These are phyloP conservation scores for Dothiorella sarmentorum DNA, from an alignment of 2,329 filamentous ascomycete genomes.

Conservation along the genomic window DNA sequence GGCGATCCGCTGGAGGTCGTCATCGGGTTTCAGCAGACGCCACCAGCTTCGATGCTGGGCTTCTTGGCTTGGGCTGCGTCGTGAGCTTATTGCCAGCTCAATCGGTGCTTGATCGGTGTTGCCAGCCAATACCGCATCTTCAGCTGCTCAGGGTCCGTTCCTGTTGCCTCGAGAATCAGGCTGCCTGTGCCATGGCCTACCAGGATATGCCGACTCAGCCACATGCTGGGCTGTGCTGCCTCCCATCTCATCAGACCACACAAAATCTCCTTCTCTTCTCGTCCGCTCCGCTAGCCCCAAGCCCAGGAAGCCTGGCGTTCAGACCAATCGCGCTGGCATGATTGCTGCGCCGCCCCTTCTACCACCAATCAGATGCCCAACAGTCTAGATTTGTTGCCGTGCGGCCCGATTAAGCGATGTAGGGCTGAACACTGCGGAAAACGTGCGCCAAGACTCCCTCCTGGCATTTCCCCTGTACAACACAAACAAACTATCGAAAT, in stretches of 20 bases:
- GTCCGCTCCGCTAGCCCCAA: neutral
- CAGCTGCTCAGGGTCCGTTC: neutral
- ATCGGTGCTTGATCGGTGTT: neutral
- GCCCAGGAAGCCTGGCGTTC: too few species aligned
- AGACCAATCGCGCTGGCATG: neutral
- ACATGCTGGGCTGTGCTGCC: slow-evolving; percentile 13
- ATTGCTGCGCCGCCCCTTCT: neutral
- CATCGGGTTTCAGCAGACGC: slow-evolving; percentile 8
- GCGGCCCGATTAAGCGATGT: slow-evolving; percentile 10
- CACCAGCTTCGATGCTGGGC: slow-evolving; percentile 4
- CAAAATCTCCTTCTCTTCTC: neutral
- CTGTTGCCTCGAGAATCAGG: too few species aligned
- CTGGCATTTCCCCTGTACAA: neutral
- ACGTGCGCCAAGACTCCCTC: slow-evolving; percentile 5
- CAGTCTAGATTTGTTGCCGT: slow-evolving; percentile 3
- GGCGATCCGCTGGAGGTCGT: slow-evolving; percentile 10
- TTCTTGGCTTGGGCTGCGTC: neutral
- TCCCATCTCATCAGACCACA: neutral
- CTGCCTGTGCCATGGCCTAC: too few species aligned
- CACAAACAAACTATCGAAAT: too few species aligned
- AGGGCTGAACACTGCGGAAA: slow-evolving; percentile 1
- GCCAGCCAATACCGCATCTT: neutral
- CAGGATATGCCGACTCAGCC: neutral
- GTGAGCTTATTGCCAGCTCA: neutral
- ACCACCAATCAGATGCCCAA: neutral